Evolutionary conservation across 2,329 filamentous ascomycete genomes (phyloP).

Genomic region (Xylaria hypoxylon): DNA sequence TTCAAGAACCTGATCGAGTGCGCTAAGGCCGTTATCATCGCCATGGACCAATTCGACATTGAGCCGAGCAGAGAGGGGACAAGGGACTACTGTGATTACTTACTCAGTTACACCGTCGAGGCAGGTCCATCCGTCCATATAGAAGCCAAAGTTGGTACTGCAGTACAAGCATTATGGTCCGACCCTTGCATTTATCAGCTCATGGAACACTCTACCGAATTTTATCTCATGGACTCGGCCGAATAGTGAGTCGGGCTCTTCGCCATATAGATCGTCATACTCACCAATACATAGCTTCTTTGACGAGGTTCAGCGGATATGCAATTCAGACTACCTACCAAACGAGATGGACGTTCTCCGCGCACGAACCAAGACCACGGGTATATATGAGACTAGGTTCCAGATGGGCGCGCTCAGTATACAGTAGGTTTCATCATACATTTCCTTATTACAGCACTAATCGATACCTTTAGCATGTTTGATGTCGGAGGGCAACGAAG

Average conservation of each 20-base stretch:
- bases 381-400: constrained; percentile 98
- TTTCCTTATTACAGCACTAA: constrained; percentile 21
- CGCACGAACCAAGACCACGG: constrained; percentile 96
- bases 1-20: constrained; percentile 99
- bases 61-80: constrained; percentile 79
- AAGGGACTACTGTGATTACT: constrained; percentile 79
- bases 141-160: constrained; percentile 82
- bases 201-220: constrained; percentile 95
- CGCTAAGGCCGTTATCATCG: constrained; percentile 89
- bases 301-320: constrained; percentile 88
- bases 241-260: constrained; percentile 75
- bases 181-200: constrained; percentile 85
- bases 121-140: constrained; percentile 89
- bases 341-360: constrained; percentile 95
- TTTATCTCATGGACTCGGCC: constrained; percentile 99
- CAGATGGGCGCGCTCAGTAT: constrained; percentile 99
- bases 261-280: constrained; percentile 19
- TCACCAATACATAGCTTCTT: constrained; percentile 78
- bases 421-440: constrained; percentile 73
- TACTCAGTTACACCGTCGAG: constrained; percentile 89
- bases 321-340: constrained; percentile 85
- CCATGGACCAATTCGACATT: constrained; percentile 92
- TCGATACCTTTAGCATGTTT: constrained; percentile 81
- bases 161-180: constrained; percentile 88
- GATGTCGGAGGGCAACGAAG: constrained; percentile 97